Evolutionary conservation across 75 land plant genomes (phyloP), one percentile per base, ranked within the genome.

Genomic region (Cunninghamia lanceolata): DNA sequence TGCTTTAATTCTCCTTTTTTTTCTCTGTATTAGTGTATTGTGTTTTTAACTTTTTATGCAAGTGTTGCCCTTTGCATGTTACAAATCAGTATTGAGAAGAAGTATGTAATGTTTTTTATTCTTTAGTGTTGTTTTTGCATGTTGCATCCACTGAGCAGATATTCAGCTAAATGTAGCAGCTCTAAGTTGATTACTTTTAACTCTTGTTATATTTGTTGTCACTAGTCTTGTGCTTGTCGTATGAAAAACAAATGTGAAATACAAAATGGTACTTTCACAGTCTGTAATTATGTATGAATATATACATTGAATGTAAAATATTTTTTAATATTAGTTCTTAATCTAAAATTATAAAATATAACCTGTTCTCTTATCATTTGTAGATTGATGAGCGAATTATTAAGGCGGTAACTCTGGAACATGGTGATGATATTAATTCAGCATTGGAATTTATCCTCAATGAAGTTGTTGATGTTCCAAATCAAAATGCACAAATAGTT

Each of bases 341-440:
- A 59, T 59, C 6, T 25, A 17, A 59, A 59, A n/a, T n/a, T n/a
- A n/a, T n/a, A n/a, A n/a, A n/a, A 9, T 34, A 71, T 71, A 71
- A 30, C 34, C 3, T 71, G 1, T 10, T 71, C 34, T 71, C 36
- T 32, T 13, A 13, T 71, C n/a, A 4, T 4, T n/a, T 83, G 36
- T 88, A 95, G 97, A 91, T 96, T 87, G 98, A 96, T 88, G n/a
- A 59, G 38, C 91, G 98, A 1, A 84, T 93, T 1, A 77, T 96
- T 34, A 94, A 89, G 85, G 98, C 94, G 50, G 91, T 87, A 83
- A 95, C 93, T 43, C 84, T 96, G 71, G 98, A 96, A 68, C 94
- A 95, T 84, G 70, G 87, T 5, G 88, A 91, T 75, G 98, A 94
- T 90, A 87, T 89, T 70, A 90, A 94, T 82, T 87, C 89, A 25